Percentiles rank a stretch among this genome's conserved stretches.
Evolutionary conservation across 306 rosid species (phyloP).

Genomic region (Biancaea sappan): DNA sequence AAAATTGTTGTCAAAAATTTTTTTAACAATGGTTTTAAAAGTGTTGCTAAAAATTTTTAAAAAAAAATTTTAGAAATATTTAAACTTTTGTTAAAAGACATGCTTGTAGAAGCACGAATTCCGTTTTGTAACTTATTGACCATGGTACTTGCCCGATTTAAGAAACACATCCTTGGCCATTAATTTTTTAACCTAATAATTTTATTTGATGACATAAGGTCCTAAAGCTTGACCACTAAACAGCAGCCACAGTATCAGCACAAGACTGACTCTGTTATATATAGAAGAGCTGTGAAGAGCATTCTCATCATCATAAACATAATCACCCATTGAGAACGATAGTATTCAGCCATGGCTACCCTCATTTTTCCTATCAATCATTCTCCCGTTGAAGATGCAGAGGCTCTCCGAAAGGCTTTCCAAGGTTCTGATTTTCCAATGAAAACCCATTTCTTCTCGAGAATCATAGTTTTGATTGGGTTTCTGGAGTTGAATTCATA

Average conservation of each 20-base stretch:
- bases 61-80: too few species aligned
- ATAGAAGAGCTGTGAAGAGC: background rate
- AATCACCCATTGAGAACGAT: background rate
- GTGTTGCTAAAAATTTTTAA: too few species aligned
- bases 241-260: background rate
- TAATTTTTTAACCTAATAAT: background rate
- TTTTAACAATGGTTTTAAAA: too few species aligned
- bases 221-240: background rate
- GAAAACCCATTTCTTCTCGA: background rate
- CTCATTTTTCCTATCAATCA: conserved; percentile 7
- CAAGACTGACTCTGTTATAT: background rate
- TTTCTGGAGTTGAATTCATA: background rate
- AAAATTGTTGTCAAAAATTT: too few species aligned
- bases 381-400: conserved; percentile 19
- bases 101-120: too few species aligned
- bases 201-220: background rate
- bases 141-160: background rate
- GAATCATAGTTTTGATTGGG: background rate
- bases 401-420: background rate
- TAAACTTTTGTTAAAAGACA: too few species aligned
- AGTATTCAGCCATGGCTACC: conserved; percentile 13
- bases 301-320: background rate
- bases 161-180: background rate
- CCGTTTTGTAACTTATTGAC: conserved; percentile 1
- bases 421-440: conserved; percentile 5